These are phyloP conservation scores for Oropetium thomaeum DNA, from an alignment of 176 grass and related monocot species.

Conservation along the genomic window DNA sequence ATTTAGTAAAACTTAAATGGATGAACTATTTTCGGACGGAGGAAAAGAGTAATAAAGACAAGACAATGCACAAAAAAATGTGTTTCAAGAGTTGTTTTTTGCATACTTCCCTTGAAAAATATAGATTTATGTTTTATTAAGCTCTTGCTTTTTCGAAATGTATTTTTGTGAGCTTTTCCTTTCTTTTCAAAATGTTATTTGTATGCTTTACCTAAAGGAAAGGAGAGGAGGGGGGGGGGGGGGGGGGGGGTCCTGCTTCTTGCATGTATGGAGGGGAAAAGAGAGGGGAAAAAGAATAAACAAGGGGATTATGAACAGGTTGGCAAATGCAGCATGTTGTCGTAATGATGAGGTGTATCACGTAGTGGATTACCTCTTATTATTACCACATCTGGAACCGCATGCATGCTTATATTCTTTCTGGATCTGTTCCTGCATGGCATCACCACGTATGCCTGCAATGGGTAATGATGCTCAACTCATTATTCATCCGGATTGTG, in stretches of 20 bases:
- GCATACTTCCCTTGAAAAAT: too few species aligned
- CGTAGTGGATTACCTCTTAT: background rate
- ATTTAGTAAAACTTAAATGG: too few species aligned
- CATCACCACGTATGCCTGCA: background rate
- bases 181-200: background rate
- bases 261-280: background rate
- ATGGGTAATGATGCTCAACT: background rate
- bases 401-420: background rate
- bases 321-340: background rate
- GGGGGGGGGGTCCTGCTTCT: too few species aligned
- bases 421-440: background rate
- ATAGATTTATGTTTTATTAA: background rate
- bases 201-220: background rate
- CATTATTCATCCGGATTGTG: background rate
- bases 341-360: constrained; percentile 4
- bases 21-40: too few species aligned
- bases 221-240: too few species aligned
- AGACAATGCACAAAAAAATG: too few species aligned
- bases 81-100: too few species aligned
- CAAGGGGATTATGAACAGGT: background rate
- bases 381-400: background rate
- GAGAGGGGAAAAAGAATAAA: background rate
- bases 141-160: background rate
- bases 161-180: background rate
- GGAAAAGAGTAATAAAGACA: too few species aligned